Percentiles rank a stretch among this genome's conserved stretches.
These are phyloP conservation scores for Corylus heterophylla DNA, from an alignment of 306 rosid species.

Conservation along the genomic window DNA sequence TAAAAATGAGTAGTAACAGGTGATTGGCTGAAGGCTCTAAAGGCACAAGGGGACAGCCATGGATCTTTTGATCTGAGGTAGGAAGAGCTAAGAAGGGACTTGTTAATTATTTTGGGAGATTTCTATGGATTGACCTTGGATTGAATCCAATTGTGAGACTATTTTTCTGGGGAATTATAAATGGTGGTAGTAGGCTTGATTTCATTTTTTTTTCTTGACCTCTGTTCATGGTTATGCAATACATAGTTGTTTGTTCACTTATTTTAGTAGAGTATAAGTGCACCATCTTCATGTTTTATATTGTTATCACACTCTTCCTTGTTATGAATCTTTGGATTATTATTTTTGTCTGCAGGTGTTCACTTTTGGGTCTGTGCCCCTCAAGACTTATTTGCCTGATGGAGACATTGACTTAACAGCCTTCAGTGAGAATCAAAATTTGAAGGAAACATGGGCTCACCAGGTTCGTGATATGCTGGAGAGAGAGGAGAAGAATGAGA, in stretches of 20 bases:
- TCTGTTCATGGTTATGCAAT: neutral
- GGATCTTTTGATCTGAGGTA: neutral
- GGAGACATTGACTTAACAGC: conserved; percentile 98
- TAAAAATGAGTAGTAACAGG: neutral
- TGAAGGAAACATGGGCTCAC: conserved; percentile 95
- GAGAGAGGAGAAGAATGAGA: conserved; percentile 87
- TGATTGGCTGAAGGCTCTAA: conserved; percentile 3
- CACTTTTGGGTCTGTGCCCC: conserved; percentile 98
- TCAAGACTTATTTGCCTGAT: conserved; percentile 97
- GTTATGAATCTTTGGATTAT: neutral
- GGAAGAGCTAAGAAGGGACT: neutral
- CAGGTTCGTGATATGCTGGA: conserved; percentile 91
- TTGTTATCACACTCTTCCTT: neutral
- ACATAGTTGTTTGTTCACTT: neutral
- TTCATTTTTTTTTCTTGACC: neutral
- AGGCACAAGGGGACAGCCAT: neutral
- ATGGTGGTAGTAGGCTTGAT: neutral
- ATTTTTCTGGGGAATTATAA: neutral
- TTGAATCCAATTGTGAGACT: neutral
- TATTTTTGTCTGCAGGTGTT: conserved; percentile 57
- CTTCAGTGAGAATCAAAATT: conserved; percentile 71
- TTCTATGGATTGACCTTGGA: neutral
- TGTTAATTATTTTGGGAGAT: neutral
- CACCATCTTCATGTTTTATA: neutral
- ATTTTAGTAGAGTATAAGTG: neutral